Evolutionary conservation across 148 eudicot species (phyloP).

Genomic region (Arbutus unedo): DNA sequence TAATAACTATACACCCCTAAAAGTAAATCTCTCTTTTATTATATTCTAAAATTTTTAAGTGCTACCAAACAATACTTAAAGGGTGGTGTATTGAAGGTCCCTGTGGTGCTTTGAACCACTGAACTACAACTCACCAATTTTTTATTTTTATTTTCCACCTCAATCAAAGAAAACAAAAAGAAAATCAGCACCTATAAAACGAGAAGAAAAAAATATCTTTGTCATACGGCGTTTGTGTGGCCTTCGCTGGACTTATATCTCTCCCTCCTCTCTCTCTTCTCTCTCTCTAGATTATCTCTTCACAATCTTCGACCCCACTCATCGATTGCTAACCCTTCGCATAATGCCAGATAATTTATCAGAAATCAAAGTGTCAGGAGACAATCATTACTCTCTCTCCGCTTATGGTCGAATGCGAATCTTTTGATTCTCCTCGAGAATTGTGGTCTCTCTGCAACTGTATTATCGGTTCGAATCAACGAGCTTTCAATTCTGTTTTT

Average conservation of each 20-base stretch:
- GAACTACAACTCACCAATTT: no score
- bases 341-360: slow-evolving; percentile 13
- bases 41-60: no score
- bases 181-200: background rate
- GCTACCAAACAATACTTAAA: no score
- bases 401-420: slow-evolving; percentile 5
- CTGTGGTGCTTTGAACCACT: no score
- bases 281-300: slow-evolving; percentile 48
- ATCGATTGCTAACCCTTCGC: slow-evolving; percentile 6
- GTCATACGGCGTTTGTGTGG: slow-evolving; percentile 35
- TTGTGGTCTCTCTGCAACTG: background rate
- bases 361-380: background rate
- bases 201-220: slow-evolving; percentile 20
- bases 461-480: background rate
- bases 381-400: background rate
- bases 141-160: no score
- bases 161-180: no score
- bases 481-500: background rate
- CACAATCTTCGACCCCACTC: slow-evolving; percentile 21
- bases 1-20: no score
- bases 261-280: slow-evolving; percentile 13
- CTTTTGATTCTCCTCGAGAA: slow-evolving; percentile 8
- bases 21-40: no score
- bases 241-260: slow-evolving; percentile 29
- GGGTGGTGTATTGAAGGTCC: no score